Evolutionary conservation across 1,284 basidiomycete species (phyloP).

Genomic region (Fereydounia khargensis): DNA sequence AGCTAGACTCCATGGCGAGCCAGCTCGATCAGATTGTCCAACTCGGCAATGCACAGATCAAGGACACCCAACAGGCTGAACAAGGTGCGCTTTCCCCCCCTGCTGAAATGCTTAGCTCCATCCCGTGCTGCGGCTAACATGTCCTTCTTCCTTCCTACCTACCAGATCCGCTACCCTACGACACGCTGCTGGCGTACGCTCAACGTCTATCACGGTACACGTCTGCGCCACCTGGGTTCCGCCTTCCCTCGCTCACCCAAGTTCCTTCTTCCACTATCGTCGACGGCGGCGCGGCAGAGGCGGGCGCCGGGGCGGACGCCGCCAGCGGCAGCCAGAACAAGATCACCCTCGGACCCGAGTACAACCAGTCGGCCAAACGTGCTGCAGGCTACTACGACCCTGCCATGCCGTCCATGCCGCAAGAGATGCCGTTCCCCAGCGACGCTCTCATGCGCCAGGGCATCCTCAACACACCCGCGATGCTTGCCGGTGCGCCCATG

Average conservation of each 20-base stretch:
- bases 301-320: slow-evolving; percentile 1
- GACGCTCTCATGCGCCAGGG: slow-evolving; percentile 47
- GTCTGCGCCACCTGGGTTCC: slow-evolving; percentile 40
- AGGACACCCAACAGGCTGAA: slow-evolving; percentile 25
- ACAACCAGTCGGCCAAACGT: slow-evolving; percentile 35
- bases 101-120: background rate
- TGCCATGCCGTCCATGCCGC: slow-evolving; percentile 40
- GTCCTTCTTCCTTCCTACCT: background rate
- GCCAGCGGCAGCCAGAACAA: slow-evolving; percentile 1
- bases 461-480: slow-evolving; percentile 34
- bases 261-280: background rate
- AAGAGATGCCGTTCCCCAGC: slow-evolving; percentile 44
- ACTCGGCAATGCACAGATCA: slow-evolving; percentile 14
- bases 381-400: slow-evolving; percentile 47
- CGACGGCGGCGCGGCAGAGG: background rate
- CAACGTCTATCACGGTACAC: slow-evolving; percentile 40
- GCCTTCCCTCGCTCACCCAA: slow-evolving; percentile 9
- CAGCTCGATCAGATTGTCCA: slow-evolving; percentile 31
- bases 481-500: slow-evolving; percentile 20
- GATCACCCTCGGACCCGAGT: slow-evolving; percentile 26
- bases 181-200: slow-evolving; percentile 30
- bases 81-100: slow-evolving; percentile 1
- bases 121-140: background rate
- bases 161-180: slow-evolving; percentile 12
- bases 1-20: slow-evolving; percentile 16